Percentiles rank a stretch among this genome's conserved stretches.
phyloP scores from a whole-genome alignment of 805 yeast species.

The Saturnispora dispora region DNA sequence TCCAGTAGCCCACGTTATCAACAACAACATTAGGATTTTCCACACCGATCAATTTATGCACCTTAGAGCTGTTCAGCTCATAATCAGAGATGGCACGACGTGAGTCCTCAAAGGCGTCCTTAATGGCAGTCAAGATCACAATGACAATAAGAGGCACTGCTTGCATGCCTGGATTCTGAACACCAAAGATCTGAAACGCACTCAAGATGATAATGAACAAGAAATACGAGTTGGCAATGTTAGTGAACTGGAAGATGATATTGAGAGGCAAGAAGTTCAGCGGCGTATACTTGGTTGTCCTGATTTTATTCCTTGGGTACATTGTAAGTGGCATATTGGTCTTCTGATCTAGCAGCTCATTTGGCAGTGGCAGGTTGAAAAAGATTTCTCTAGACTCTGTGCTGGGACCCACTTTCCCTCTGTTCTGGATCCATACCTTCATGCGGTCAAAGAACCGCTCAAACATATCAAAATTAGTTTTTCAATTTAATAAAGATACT shows the following conservation, averaged over 20 bases:
- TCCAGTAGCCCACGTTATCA: constrained; percentile 54
- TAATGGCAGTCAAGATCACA: constrained; percentile 62
- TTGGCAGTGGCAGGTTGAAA: constrained; percentile 53
- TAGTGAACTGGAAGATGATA: constrained; percentile 43
- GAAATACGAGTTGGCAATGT: constrained; percentile 54
- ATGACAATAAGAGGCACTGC: constrained; percentile 78
- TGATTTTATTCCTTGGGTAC: constrained; percentile 48
- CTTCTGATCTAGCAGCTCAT: constrained; percentile 44
- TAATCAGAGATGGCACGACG: constrained; percentile 54
- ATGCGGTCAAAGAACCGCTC: constrained; percentile 4
- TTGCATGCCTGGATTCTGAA: constrained; percentile 59
- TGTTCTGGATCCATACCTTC: neutral
- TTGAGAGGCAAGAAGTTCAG: constrained; percentile 49
- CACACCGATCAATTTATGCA: constrained; percentile 46
- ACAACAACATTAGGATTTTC: constrained; percentile 48
- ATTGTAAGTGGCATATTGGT: constrained; percentile 35
- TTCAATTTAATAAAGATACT: neutral
- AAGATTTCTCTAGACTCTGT: constrained; percentile 36
- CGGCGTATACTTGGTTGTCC: constrained; percentile 58
- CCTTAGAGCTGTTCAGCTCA: constrained; percentile 58
- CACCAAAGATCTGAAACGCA: constrained; percentile 64
- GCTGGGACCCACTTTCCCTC: neutral
- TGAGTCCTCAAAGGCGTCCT: constrained; percentile 73
- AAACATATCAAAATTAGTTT: neutral
- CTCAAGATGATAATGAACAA: constrained; percentile 47